Evolutionary conservation across 164 flowering plant species (phyloP).

Genomic region (Vitis riparia): DNA sequence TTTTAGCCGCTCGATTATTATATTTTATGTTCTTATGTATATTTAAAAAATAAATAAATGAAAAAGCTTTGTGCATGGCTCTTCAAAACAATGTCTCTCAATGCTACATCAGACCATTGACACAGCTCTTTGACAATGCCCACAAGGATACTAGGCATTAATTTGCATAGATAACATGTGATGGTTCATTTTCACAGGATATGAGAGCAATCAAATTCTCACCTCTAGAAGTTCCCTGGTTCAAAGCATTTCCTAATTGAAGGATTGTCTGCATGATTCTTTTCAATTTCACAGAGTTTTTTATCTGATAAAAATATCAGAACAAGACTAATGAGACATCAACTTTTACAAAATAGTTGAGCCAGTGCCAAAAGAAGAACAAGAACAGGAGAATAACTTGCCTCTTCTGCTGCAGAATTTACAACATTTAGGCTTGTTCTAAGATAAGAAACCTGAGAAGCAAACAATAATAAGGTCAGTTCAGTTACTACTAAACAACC

Average conservation of each 20-base stretch:
- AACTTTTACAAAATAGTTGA: neutral
- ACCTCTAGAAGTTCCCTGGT: constrained; percentile 99
- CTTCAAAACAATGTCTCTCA: no score
- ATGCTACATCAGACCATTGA: no score
- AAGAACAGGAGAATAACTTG: constrained; percentile 26
- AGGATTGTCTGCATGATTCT: constrained; percentile 93
- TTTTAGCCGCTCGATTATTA: no score
- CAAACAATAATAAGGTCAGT: neutral
- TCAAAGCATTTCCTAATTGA: constrained; percentile 90
- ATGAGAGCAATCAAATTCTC: constrained; percentile 14
- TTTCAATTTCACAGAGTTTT: constrained; percentile 72
- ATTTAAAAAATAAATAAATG: no score
- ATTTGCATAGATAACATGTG: neutral
- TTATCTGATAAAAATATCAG: constrained; percentile 50
- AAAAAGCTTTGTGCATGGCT: no score
- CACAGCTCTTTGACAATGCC: neutral
- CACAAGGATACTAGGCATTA: neutral
- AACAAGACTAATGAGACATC: constrained; percentile 7
- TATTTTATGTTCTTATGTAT: no score
- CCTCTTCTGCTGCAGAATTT: constrained; percentile 83
- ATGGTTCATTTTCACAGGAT: neutral
- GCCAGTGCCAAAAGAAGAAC: neutral
- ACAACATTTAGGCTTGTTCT: constrained; percentile 66
- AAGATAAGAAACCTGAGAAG: constrained; percentile 73
- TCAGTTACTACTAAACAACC: neutral